Percentiles rank a stretch among this genome's conserved stretches.
Evolutionary conservation across 352 stramenopile genomes (phyloP).

Genomic region (Pilasporangium apinafurcum): DNA sequence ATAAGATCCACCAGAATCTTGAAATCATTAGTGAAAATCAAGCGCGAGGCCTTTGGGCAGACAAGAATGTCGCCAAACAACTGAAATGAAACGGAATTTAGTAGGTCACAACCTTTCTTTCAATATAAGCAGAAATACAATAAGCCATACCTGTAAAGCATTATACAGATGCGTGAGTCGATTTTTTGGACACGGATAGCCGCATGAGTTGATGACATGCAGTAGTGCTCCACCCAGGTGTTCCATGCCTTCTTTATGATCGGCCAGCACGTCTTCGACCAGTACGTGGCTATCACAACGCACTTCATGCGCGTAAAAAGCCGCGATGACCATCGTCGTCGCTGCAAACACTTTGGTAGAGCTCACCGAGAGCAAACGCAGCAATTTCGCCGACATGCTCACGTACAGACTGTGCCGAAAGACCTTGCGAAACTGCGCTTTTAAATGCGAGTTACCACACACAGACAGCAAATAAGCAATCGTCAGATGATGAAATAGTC

Average conservation of each 20-base stretch:
- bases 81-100: constrained; percentile 11
- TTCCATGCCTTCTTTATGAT: constrained; percentile 43
- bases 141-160: constrained; percentile 41
- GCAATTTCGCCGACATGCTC: constrained; percentile 55
- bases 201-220: constrained; percentile 79
- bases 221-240: constrained; percentile 60
- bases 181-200: constrained; percentile 42
- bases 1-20: constrained; percentile 67
- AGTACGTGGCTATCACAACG: constrained; percentile 20
- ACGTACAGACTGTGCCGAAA: constrained; percentile 50
- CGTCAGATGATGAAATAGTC: not conserved
- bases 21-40: constrained; percentile 72
- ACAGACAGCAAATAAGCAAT: not conserved
- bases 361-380: constrained; percentile 40
- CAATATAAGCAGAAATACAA: too few species aligned
- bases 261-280: constrained; percentile 38
- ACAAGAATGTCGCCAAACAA: constrained; percentile 50
- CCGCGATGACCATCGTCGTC: constrained; percentile 44
- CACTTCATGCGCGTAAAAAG: constrained; percentile 50
- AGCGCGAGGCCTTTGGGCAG: constrained; percentile 26
- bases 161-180: constrained; percentile 41
- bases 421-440: constrained; percentile 23
- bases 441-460: not conserved
- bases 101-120: not conserved
- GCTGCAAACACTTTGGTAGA: constrained; percentile 65